Percentiles rank a stretch among this genome's conserved stretches.
These are phyloP conservation scores for Tephrocybe sp. DNA, from an alignment of 768 basidiomycete genomes.

Conservation along the genomic window DNA sequence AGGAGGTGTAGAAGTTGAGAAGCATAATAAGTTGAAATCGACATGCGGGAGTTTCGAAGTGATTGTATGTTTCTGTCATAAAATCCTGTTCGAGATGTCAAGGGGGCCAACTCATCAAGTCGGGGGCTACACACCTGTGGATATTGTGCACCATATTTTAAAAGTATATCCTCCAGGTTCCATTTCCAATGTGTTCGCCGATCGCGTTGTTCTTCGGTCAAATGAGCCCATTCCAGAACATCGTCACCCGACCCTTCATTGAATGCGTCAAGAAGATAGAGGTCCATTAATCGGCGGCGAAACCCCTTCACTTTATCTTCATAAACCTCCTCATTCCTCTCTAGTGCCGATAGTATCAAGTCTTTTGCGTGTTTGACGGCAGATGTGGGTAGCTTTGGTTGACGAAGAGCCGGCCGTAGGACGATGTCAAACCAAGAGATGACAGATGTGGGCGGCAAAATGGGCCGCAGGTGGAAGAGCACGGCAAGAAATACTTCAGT, in stretches of 20 bases:
- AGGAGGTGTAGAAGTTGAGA: constrained; percentile 59
- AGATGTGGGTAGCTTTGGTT: constrained; percentile 59
- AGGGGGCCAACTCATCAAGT: not conserved
- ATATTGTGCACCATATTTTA: constrained; percentile 57
- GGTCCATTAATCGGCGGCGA: constrained; percentile 64
- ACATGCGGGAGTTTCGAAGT: constrained; percentile 56
- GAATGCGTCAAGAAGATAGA: constrained; percentile 75
- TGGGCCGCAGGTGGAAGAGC: constrained; percentile 57
- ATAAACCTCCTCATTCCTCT: constrained; percentile 43
- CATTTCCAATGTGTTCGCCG: constrained; percentile 67
- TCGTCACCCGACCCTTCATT: constrained; percentile 75
- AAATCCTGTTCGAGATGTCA: constrained; percentile 52
- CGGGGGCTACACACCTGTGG: constrained; percentile 54
- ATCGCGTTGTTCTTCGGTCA: constrained; percentile 60
- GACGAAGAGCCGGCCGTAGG: constrained; percentile 73
- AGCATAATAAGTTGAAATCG: constrained; percentile 71
- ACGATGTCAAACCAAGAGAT: constrained; percentile 85
- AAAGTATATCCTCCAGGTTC: constrained; percentile 74
- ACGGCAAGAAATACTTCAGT: constrained; percentile 66
- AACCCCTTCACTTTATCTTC: constrained; percentile 57
- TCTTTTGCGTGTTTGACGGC: constrained; percentile 69
- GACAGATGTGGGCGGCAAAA: constrained; percentile 62
- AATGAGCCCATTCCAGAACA: constrained; percentile 68
- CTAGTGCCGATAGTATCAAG: constrained; percentile 61
- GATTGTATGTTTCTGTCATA: constrained; percentile 60